phyloP scores from a whole-genome alignment of 176 grass and related monocot genomes.

The Poa pratensis region DNA sequence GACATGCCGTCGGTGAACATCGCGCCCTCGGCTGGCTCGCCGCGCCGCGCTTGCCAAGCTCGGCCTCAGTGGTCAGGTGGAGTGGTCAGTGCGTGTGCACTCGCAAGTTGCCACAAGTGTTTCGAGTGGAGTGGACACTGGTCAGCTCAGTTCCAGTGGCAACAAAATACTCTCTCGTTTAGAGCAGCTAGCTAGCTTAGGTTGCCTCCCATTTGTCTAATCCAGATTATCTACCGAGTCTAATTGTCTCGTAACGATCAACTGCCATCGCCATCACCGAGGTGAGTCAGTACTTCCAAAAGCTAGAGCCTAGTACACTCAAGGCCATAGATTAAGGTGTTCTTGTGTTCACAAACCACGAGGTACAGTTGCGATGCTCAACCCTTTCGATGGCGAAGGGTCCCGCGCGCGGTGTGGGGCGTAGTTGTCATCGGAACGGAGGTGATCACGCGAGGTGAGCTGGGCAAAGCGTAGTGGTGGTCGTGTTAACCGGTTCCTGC shows the following conservation, averaged over 20 bases:
- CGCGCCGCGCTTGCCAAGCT: neutral
- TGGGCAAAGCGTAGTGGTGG: neutral
- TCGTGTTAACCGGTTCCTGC: neutral
- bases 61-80: neutral
- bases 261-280: conserved; percentile 23
- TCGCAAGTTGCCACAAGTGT: neutral
- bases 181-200: conserved; percentile 1
- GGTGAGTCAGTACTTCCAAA: conserved; percentile 34
- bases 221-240: neutral
- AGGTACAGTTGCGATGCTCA: neutral
- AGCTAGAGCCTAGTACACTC: conserved; percentile 38
- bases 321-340: neutral
- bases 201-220: neutral
- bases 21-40: neutral
- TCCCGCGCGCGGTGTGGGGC: neutral
- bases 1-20: conserved; percentile 57
- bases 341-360: conserved; percentile 16
- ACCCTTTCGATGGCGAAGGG: neutral
- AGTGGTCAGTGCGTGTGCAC: neutral
- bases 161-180: conserved; percentile 27
- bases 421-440: neutral
- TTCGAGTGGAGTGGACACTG: neutral
- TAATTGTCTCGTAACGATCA: conserved; percentile 41
- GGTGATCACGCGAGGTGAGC: neutral
- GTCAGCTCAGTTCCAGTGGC: conserved; percentile 11